Evolutionary conservation across 192 early-diverging fungal genomes (phyloP).

Genomic region (Chytriomyces confervae): DNA sequence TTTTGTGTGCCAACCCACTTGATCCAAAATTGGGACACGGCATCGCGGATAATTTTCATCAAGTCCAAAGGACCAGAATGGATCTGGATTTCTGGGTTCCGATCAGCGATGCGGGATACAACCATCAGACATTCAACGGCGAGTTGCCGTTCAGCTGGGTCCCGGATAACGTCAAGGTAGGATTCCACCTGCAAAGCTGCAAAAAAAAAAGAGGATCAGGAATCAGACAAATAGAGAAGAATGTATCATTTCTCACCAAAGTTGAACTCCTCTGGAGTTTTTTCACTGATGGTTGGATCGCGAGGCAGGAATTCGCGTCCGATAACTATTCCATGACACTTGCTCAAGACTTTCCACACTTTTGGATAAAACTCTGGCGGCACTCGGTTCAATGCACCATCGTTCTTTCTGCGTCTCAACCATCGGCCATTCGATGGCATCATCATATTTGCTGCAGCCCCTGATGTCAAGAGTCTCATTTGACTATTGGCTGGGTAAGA

Average conservation of each 20-base stretch:
- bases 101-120: conserved; percentile 68
- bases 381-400: conserved; percentile 84
- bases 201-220: not conserved
- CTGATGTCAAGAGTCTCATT: conserved; percentile 9
- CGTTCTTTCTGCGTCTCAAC: conserved; percentile 80
- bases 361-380: conserved; percentile 79
- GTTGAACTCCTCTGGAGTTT: conserved; percentile 84
- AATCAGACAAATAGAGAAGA: no score
- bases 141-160: conserved; percentile 84
- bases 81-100: conserved; percentile 64
- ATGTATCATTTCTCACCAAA: conserved; percentile 60
- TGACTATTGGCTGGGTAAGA: conserved; percentile 29
- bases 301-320: conserved; percentile 64
- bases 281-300: conserved; percentile 81
- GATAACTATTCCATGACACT: conserved; percentile 65
- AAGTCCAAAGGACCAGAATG: conserved; percentile 61
- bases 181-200: conserved; percentile 72
- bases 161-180: conserved; percentile 73
- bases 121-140: conserved; percentile 74
- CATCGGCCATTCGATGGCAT: conserved; percentile 63
- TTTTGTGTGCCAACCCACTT: conserved; percentile 67
- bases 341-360: conserved; percentile 73
- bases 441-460: conserved; percentile 34
- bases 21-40: conserved; percentile 71
- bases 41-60: conserved; percentile 66